Evolutionary conservation across 805 yeast species (phyloP).

Genomic region (Candida ovalis): DNA sequence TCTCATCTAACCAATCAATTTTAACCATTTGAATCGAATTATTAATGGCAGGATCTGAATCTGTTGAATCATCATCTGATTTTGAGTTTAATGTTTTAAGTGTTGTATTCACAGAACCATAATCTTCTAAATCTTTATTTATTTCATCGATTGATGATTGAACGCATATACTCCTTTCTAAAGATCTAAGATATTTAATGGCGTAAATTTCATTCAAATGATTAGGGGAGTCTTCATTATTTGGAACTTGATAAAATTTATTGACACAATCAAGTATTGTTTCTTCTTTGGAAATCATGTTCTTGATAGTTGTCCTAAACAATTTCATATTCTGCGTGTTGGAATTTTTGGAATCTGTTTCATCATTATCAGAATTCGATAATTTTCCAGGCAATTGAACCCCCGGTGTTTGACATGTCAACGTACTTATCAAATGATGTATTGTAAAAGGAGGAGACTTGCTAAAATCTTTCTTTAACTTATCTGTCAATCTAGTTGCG

Average conservation of each 20-base stretch:
- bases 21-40: slow-evolving; percentile 15
- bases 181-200: slow-evolving; percentile 19
- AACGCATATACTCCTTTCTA: slow-evolving; percentile 23
- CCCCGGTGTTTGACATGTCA: slow-evolving; percentile 16
- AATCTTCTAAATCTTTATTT: slow-evolving; percentile 12
- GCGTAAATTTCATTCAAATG: slow-evolving; percentile 19
- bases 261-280: slow-evolving; percentile 10
- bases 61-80: neutral
- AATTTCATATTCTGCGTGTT: neutral
- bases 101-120: slow-evolving; percentile 17
- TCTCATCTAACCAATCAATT: slow-evolving; percentile 16
- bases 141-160: slow-evolving; percentile 23
- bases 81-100: neutral
- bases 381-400: slow-evolving; percentile 6
- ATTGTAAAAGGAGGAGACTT: slow-evolving; percentile 31
- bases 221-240: neutral
- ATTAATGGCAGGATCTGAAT: neutral
- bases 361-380: neutral
- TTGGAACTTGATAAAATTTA: slow-evolving; percentile 12
- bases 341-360: neutral
- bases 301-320: slow-evolving; percentile 14
- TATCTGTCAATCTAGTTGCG: slow-evolving; percentile 8
- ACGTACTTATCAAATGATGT: slow-evolving; percentile 13
- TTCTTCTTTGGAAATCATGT: slow-evolving; percentile 17
- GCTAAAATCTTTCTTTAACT: slow-evolving; percentile 13